phyloP scores from a whole-genome alignment of 1,284 basidiomycete species.

The Coniophora puteana region DNA sequence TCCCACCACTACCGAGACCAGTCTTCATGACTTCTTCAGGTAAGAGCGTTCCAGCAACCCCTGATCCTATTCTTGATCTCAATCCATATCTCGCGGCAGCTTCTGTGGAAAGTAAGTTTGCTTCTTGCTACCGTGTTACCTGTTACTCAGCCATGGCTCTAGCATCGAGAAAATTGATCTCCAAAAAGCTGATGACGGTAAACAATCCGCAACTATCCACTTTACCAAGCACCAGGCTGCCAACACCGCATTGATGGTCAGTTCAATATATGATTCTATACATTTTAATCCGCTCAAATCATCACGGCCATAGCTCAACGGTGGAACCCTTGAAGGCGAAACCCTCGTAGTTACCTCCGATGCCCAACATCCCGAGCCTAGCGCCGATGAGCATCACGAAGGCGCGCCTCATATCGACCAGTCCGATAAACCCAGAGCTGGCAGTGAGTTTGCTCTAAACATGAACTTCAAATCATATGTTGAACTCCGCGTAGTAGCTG shows the following conservation, averaged over 20 bases:
- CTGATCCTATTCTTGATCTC: constrained; percentile 5
- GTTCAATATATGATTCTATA: neutral
- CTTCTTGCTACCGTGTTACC: neutral
- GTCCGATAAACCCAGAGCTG: constrained; percentile 79
- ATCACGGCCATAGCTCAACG: constrained; percentile 52
- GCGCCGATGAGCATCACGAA: constrained; percentile 43
- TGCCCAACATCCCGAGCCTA: constrained; percentile 47
- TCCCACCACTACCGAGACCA: constrained; percentile 52
- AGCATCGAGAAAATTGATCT: constrained; percentile 66
- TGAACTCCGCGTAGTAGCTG: constrained; percentile 72
- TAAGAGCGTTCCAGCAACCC: constrained; percentile 40
- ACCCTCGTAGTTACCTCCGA: constrained; percentile 64
- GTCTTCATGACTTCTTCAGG: constrained; percentile 77
- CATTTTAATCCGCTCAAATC: neutral
- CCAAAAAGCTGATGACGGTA: constrained; percentile 28
- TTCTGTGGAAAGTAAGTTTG: constrained; percentile 72
- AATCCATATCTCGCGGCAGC: constrained; percentile 31
- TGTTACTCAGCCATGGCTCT: constrained; percentile 6
- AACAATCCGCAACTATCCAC: constrained; percentile 50
- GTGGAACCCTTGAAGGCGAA: constrained; percentile 63
- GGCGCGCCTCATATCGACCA: constrained; percentile 58
- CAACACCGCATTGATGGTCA: constrained; percentile 76
- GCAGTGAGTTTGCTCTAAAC: constrained; percentile 45
- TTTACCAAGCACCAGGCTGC: constrained; percentile 79
- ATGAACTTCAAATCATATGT: neutral